Percentiles rank a stretch among this genome's conserved stretches.
Conservation (phyloP, 2,329 filamentous ascomycete species). For the Claviceps africana region DNA sequence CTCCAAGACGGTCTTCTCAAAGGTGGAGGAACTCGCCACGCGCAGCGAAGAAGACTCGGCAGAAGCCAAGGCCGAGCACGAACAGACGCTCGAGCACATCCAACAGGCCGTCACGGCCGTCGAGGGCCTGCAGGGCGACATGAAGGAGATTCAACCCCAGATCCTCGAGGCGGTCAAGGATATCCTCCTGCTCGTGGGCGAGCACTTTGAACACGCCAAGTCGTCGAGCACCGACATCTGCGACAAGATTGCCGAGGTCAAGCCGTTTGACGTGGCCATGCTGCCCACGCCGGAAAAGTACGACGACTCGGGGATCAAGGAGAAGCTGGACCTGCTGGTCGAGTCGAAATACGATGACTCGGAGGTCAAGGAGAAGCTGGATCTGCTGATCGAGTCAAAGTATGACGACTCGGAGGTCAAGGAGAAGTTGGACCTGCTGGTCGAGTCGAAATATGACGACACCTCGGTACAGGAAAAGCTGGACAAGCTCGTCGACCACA, state of each 20-base stretch:
- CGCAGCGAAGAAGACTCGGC: constrained; percentile 64
- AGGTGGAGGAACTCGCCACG: constrained; percentile 63
- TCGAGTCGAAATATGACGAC: constrained; percentile 16
- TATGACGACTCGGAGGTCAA: constrained; percentile 37
- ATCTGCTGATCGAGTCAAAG: constrained; percentile 26
- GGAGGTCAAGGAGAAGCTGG: constrained; percentile 17
- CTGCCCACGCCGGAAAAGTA: constrained; percentile 43
- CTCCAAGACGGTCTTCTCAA: constrained; percentile 71
- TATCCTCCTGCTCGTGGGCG: constrained; percentile 65
- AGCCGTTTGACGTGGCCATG: constrained; percentile 43
- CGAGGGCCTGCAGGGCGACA: constrained; percentile 61
- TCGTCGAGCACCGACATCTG: constrained; percentile 42
- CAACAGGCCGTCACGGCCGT: constrained; percentile 60
- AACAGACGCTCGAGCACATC: constrained; percentile 69
- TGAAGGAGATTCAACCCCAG: constrained; percentile 75
- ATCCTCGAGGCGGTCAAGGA: constrained; percentile 78
- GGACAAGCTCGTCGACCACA: constrained; percentile 44
- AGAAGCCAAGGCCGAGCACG: constrained; percentile 64
- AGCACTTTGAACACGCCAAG: constrained; percentile 83
- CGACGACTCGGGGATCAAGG: constrained; percentile 19
- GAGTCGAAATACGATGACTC: constrained; percentile 41
- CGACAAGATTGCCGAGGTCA: constrained; percentile 47
- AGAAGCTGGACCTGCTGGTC: constrained; percentile 20
- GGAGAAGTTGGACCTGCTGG: constrained; percentile 38
- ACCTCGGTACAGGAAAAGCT: constrained; percentile 23